phyloP scores from a whole-genome alignment of 352 stramenopile species.

The Phytophthora citricola region DNA sequence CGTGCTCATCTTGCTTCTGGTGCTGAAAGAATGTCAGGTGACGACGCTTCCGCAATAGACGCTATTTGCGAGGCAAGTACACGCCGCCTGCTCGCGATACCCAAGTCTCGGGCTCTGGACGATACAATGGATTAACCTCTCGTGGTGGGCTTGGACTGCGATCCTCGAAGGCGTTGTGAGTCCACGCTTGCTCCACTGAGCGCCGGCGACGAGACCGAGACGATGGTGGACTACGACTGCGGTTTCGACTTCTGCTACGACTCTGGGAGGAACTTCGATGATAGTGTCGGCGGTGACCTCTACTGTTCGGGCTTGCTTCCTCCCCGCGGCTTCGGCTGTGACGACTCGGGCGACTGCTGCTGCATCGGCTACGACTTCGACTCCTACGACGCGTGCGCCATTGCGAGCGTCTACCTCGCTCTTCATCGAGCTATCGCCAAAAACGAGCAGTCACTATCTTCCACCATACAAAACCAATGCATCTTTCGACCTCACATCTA shows the following conservation, averaged over 20 bases:
- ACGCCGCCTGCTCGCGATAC: conserved; percentile 81
- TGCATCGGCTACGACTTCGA: conserved; percentile 26
- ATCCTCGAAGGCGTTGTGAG: conserved; percentile 74
- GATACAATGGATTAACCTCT: conserved; percentile 67
- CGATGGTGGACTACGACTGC: conserved; percentile 33
- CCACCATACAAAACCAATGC: neutral
- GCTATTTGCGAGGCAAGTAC: conserved; percentile 68
- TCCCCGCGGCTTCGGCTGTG: conserved; percentile 3
- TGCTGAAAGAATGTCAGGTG: neutral
- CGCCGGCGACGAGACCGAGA: conserved; percentile 21
- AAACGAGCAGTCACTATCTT: conserved; percentile 5
- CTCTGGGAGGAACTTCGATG: conserved; percentile 18
- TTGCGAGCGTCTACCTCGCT: conserved; percentile 16
- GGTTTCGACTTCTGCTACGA: conserved; percentile 36
- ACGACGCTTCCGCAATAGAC: conserved; percentile 21
- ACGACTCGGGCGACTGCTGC: conserved; percentile 20
- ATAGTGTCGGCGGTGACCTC: conserved; percentile 3
- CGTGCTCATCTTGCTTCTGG: conserved; percentile 33
- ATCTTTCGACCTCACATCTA: neutral
- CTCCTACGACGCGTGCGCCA: conserved; percentile 8
- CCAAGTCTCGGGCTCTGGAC: conserved; percentile 71
- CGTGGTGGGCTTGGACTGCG: conserved; percentile 79
- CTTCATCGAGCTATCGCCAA: conserved; percentile 52
- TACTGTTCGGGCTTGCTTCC: conserved; percentile 1
- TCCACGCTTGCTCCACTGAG: conserved; percentile 57